Percentiles rank a stretch among this genome's conserved stretches.
These are phyloP conservation scores for Colletotrichum liriopes DNA, from an alignment of 2,329 filamentous ascomycete genomes.

Conservation along the genomic window DNA sequence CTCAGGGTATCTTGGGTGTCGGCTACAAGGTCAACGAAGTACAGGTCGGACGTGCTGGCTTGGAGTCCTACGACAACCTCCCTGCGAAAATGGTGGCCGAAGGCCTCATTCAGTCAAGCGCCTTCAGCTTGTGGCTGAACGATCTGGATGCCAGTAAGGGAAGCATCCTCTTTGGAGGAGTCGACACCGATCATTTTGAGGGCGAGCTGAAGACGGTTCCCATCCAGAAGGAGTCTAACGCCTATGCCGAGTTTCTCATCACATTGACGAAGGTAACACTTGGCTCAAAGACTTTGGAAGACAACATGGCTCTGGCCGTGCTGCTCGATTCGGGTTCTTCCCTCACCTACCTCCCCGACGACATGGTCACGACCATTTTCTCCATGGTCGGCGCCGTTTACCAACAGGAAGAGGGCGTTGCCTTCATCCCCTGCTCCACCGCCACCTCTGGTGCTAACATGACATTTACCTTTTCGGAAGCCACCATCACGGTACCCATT, in stretches of 20 bases:
- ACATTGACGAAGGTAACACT: conserved; percentile 74
- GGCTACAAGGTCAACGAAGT: conserved; percentile 88
- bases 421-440: conserved; percentile 74
- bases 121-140: conserved; percentile 84
- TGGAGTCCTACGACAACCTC: conserved; percentile 76
- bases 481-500: conserved; percentile 70
- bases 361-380: conserved; percentile 69
- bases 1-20: conserved; percentile 86
- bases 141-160: conserved; percentile 77
- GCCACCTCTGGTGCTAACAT: conserved; percentile 58
- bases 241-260: conserved; percentile 76
- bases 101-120: conserved; percentile 75
- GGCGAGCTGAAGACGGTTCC: conserved; percentile 78
- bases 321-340: conserved; percentile 81
- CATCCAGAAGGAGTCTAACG: conserved; percentile 68
- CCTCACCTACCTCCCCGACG: conserved; percentile 76
- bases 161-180: conserved; percentile 81
- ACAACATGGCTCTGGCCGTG: conserved; percentile 70
- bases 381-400: conserved; percentile 72
- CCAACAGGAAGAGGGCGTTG: conserved; percentile 65
- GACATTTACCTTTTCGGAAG: conserved; percentile 69
- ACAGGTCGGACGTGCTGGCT: conserved; percentile 71
- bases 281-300: conserved; percentile 59
- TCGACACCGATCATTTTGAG: conserved; percentile 76
- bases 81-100: conserved; percentile 75